phyloP scores from a whole-genome alignment of 176 grass and related monocot genomes.

The Cocos nucifera region DNA sequence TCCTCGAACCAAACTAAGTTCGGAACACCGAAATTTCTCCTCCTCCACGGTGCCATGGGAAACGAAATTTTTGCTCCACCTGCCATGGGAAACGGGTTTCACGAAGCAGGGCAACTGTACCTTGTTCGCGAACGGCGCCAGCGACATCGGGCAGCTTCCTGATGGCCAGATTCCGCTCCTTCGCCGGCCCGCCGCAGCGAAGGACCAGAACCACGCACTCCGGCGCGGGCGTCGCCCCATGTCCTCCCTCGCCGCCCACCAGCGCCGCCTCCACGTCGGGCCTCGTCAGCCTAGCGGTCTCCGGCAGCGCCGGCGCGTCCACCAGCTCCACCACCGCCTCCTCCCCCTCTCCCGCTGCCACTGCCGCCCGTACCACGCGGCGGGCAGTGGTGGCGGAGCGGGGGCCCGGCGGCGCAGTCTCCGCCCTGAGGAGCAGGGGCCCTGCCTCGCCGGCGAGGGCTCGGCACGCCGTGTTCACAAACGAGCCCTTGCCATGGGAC shows the following conservation, averaged over 20 bases:
- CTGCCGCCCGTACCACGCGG: conserved; percentile 35
- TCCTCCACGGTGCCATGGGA: too few species aligned
- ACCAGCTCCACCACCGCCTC: conserved; percentile 45
- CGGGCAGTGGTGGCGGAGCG: conserved; percentile 21
- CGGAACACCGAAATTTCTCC: too few species aligned
- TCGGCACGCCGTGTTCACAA: conserved; percentile 85
- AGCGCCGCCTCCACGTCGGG: conserved; percentile 32
- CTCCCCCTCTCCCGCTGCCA: conserved; percentile 10
- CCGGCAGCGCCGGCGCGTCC: conserved; percentile 49
- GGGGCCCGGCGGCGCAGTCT: conserved; percentile 56
- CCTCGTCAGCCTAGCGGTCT: conserved; percentile 28
- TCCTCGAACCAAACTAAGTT: too few species aligned
- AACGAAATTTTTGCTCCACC: too few species aligned
- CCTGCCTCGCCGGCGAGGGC: conserved; percentile 65
- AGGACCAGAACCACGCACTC: conserved; percentile 83
- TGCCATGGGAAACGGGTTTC: too few species aligned
- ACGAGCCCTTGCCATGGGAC: conserved; percentile 71
- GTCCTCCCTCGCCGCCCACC: neutral
- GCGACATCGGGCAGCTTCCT: conserved; percentile 48
- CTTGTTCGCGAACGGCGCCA: conserved; percentile 38
- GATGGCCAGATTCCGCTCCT: conserved; percentile 43
- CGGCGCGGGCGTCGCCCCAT: neutral
- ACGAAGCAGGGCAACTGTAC: conserved; percentile 11
- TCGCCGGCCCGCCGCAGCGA: conserved; percentile 45
- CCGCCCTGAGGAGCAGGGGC: conserved; percentile 68